These are phyloP conservation scores for Cytospora mali DNA, from an alignment of 2,329 filamentous ascomycete species.

Conservation along the genomic window DNA sequence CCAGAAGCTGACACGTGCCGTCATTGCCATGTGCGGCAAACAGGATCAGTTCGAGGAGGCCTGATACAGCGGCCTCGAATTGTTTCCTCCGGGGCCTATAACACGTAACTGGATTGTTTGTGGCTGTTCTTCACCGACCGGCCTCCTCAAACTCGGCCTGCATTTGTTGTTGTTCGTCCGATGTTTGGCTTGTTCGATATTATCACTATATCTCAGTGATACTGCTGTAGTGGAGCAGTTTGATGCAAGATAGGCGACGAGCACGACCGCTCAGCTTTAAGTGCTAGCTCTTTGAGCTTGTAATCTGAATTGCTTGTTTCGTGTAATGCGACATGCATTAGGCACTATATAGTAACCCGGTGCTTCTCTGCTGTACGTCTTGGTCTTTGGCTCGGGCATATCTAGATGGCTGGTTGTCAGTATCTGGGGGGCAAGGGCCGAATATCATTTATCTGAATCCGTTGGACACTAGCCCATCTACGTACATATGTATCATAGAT, in stretches of 20 bases:
- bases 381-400: neutral
- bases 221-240: conserved; percentile 21
- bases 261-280: conserved; percentile 18
- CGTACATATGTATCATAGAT: neutral
- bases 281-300: conserved; percentile 4
- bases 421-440: too few species aligned
- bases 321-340: conserved; percentile 18
- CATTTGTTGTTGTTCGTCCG: neutral
- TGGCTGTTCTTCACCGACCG: conserved; percentile 6
- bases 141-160: neutral
- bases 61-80: conserved; percentile 11
- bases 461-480: neutral
- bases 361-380: conserved; percentile 1
- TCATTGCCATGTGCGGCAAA: conserved; percentile 9
- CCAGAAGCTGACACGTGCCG: neutral
- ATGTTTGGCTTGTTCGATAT: conserved; percentile 5
- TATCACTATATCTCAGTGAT: conserved; percentile 23
- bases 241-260: conserved; percentile 23
- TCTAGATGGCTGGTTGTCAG: neutral
- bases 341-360: conserved; percentile 3
- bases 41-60: conserved; percentile 1
- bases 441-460: neutral
- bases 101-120: conserved; percentile 18
- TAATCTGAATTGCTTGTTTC: conserved; percentile 11
- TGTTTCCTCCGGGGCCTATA: neutral